Base-by-base conservation (phyloP, 2,329 filamentous ascomycete genomes). In the Hypoxylon sp. region DNA sequence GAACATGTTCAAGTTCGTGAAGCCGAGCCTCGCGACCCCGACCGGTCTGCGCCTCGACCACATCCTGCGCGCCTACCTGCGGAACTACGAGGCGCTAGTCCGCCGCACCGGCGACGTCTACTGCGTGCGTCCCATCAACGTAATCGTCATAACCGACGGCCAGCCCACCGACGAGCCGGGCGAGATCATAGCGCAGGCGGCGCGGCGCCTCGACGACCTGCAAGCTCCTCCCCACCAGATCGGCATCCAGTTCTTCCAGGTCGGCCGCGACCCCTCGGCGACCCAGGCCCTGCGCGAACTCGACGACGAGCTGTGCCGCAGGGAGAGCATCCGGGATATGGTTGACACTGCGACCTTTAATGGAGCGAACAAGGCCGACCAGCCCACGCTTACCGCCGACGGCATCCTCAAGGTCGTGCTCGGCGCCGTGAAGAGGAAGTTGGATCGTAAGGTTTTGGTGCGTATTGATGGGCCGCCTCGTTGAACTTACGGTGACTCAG, bases 201-300 rank as follows among this genome's bases (percentile, higher is more conserved):
- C 94, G 0, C 86, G 85, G 78, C 90, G 88, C 75, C 87, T 98
- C 33, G 91, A 96, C 75, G 80, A 80, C 57, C 78, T 92, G 6
- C 85, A 90, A 8, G 94, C 94, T 0, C 89, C 91, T 3, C 86
- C 90, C 0, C 92, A 92, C 84, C 96, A 98, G 82, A 84, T 98
- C 8, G 95, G 95, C 35, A 89, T 98, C 63, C 95, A 98, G 79
- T 98, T 98, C 83, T 97, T 98, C 84, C 95, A 98, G 81, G 92
- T 98, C 48, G 95, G 96, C 63, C 85, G 87, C 54, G 93, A 97
- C 73, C 76, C 81, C 0, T 82, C 80, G 0, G 95, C 94, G 0
- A 84, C 85, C 1, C 80, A 84, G 71, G 89, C 91, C 61, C 83
- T 98, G 42, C 82, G 87, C 73, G 85, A 90, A 51, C 84, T 98